Base-by-base conservation (phyloP, 805 yeast species). In the Saccharomycopsis sp. region DNA sequence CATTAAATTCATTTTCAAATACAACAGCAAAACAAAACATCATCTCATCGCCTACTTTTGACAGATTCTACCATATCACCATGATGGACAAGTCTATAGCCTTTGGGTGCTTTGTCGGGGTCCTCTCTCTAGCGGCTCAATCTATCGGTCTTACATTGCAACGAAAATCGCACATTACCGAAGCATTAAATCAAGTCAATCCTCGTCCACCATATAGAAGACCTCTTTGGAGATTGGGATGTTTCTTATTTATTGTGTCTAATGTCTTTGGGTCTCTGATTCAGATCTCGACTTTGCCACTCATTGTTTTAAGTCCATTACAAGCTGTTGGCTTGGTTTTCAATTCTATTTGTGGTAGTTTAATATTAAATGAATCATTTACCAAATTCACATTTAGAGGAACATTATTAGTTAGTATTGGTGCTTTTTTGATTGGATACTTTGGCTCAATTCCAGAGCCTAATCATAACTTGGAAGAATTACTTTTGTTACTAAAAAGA, bases 311-410 rank as follows among this genome's bases (percentile, higher is more conserved):
- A 43, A 77, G 87, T 19, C 95, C 95, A 0, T 60, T 86, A 40
- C 95, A 86, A 55, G 85, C 94, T 20, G 74, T 79, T 19, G 95
- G 95, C 0, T 66, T 87, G n/a, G 87, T 86, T 2, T 86, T 87
- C 66, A 87, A 87, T 58, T 74, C 92, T 0, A 57, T 83, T 2
- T 72, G 85, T 52, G 83, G 92, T 32, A 56, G 80, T 15, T 42
- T 83, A 9, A 58, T 86, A 12, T 69, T 86, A 12, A 65, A 76
- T 25, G 96, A 86, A 53, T 63, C 66, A 1, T 82, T 84, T 55
- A 77, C 88, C 1, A 46, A 49, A 19, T 62, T 60, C 39, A 69
- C 87, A 2, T 60, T 72, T 1, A 42, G 61, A 8, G 95, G 95
- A 3, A 86, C 95, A 0, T 49, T 69, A 1, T 58, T 81, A 17